A percentile compares a stretch with the other conserved stretches of the same genome.
Evolutionary conservation across 2,329 filamentous ascomycete genomes (phyloP).

Genomic region (Cytospora piceae): DNA sequence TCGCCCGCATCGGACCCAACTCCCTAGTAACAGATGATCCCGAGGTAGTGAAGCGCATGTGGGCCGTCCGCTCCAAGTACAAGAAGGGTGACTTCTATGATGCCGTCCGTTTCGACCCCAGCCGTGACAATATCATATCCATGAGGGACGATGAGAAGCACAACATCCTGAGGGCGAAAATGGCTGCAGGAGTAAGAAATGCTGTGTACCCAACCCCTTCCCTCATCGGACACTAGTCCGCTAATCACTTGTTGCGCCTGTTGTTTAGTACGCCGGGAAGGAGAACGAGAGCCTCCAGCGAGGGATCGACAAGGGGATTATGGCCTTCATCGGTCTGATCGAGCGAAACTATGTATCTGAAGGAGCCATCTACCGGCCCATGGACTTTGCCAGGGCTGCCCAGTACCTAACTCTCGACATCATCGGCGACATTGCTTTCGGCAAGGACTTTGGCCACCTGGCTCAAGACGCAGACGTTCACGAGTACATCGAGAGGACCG

Average conservation of each 20-base stretch:
- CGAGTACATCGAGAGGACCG: slow-evolving; percentile 33
- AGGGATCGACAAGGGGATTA: slow-evolving; percentile 35
- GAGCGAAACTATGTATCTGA: slow-evolving; percentile 44
- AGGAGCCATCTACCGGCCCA: slow-evolving; percentile 40
- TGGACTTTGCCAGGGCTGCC: slow-evolving; percentile 54
- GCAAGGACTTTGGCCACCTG: slow-evolving; percentile 52
- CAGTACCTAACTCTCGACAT: slow-evolving; percentile 60
- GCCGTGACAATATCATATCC: slow-evolving; percentile 43
- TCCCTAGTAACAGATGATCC: slow-evolving; percentile 36
- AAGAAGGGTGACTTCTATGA: slow-evolving; percentile 44
- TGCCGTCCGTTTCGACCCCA: slow-evolving; percentile 43
- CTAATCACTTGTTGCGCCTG: slow-evolving; percentile 23
- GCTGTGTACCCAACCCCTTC: slow-evolving; percentile 24
- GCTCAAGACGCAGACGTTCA: slow-evolving; percentile 46
- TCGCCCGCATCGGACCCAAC: slow-evolving; percentile 37
- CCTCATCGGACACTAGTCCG: slow-evolving; percentile 10
- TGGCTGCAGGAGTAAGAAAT: slow-evolving; percentile 46
- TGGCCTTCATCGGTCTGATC: slow-evolving; percentile 44
- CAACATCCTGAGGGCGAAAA: slow-evolving; percentile 46
- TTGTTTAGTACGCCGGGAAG: slow-evolving; percentile 37
- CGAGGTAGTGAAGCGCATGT: slow-evolving; percentile 38
- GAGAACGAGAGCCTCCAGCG: slow-evolving; percentile 36
- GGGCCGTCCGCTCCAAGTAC: slow-evolving; percentile 43
- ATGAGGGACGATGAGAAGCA: slow-evolving; percentile 42
- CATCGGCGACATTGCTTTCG: slow-evolving; percentile 56